A percentile compares a stretch with the other conserved stretches of the same genome.
Evolutionary conservation across 768 basidiomycete species (phyloP).

Genomic region (Chlorophyllum brunneum): DNA sequence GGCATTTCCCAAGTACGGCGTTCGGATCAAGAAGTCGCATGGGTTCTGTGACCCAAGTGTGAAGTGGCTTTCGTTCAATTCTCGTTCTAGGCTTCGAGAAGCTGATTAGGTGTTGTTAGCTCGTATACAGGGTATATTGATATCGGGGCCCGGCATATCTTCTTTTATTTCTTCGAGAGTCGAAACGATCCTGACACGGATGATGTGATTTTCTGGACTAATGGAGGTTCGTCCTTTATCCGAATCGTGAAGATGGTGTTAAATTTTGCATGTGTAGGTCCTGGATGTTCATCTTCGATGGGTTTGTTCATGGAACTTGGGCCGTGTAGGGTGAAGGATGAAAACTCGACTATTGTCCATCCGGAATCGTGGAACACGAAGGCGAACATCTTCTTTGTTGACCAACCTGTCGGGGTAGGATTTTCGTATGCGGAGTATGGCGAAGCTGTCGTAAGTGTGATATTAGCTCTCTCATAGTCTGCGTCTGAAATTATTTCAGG

Average conservation of each 20-base stretch:
- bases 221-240: slow-evolving; percentile 3
- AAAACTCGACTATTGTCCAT: slow-evolving; percentile 48
- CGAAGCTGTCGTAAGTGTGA: slow-evolving; percentile 45
- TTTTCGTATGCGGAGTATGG: slow-evolving; percentile 66
- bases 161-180: slow-evolving; percentile 81
- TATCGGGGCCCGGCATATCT: slow-evolving; percentile 56
- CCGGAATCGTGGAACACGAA: slow-evolving; percentile 66
- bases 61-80: slow-evolving; percentile 25
- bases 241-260: not conserved
- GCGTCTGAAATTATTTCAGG: slow-evolving; percentile 25
- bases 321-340: slow-evolving; percentile 60
- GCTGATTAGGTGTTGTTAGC: slow-evolving; percentile 23
- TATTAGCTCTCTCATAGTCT: not conserved
- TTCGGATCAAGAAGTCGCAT: slow-evolving; percentile 54
- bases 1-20: slow-evolving; percentile 43
- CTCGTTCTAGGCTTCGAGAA: not conserved
- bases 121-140: slow-evolving; percentile 69
- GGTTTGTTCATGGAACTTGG: slow-evolving; percentile 75
- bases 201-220: slow-evolving; percentile 34
- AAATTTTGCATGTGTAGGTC: slow-evolving; percentile 24
- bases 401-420: slow-evolving; percentile 59
- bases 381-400: slow-evolving; percentile 60
- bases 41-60: slow-evolving; percentile 55
- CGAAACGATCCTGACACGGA: slow-evolving; percentile 56
- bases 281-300: slow-evolving; percentile 40